Evolutionary conservation across 2,329 filamentous ascomycete species (phyloP).

Genomic region (Colletotrichum spinosum): DNA sequence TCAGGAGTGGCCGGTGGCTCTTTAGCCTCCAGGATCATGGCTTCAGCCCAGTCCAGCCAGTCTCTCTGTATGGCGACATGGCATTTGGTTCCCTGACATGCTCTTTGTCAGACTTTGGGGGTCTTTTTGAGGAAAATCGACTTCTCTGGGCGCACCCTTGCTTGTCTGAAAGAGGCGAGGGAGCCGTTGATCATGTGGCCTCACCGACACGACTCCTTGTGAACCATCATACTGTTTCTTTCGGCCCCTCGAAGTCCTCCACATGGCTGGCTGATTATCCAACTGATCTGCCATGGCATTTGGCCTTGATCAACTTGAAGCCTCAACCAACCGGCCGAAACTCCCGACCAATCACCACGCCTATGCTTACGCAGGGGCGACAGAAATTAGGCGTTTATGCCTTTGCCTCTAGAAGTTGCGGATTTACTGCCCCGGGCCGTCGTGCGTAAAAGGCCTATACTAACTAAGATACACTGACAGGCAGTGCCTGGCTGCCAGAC

Average conservation of each 20-base stretch:
- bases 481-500: slow-evolving; percentile 14
- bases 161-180: slow-evolving; percentile 19
- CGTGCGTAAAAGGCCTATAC: neutral
- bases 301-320: neutral
- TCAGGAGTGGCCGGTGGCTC: slow-evolving; percentile 8
- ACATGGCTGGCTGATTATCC: slow-evolving; percentile 29
- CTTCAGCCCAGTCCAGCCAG: slow-evolving; percentile 30
- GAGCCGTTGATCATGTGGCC: slow-evolving; percentile 32
- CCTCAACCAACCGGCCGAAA: slow-evolving; percentile 6
- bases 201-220: slow-evolving; percentile 15
- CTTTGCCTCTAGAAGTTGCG: slow-evolving; percentile 19
- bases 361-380: slow-evolving; percentile 7
- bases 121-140: slow-evolving; percentile 3
- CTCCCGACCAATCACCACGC: slow-evolving; percentile 13
- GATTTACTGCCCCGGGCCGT: slow-evolving; percentile 17
- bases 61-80: slow-evolving; percentile 5
- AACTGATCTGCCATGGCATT: slow-evolving; percentile 6
- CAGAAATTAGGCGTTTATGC: slow-evolving; percentile 20
- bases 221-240: slow-evolving; percentile 20
- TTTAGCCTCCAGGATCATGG: slow-evolving; percentile 1
- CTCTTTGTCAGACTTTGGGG: slow-evolving; percentile 22
- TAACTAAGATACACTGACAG: neutral
- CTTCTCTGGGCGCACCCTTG: slow-evolving; percentile 11
- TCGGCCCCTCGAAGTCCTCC: slow-evolving; percentile 14
- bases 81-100: neutral